Conservation (phyloP, 1,284 basidiomycete genomes). For the Irpex sp. region DNA sequence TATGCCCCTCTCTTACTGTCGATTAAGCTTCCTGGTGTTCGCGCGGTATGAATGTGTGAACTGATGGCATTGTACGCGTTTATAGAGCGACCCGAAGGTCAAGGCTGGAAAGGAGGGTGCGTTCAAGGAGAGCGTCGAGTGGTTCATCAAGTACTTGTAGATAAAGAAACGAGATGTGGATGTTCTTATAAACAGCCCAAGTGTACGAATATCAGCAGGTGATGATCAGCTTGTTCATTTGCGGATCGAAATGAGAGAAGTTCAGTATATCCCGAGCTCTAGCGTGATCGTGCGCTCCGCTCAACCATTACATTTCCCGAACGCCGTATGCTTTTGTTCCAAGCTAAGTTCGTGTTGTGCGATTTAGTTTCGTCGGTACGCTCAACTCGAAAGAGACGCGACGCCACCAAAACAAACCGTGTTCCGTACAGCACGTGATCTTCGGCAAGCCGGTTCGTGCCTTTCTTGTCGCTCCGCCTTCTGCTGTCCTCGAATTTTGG, state of each 20-base stretch:
- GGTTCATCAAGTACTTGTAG: slow-evolving; percentile 24
- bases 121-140: slow-evolving; percentile 28
- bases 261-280: no score
- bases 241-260: background rate
- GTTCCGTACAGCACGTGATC: background rate
- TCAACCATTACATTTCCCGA: no score
- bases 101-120: slow-evolving; percentile 30
- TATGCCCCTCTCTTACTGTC: background rate
- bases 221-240: background rate
- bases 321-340: no score
- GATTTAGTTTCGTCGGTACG: no score
- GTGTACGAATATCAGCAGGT: background rate
- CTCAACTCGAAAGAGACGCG: background rate
- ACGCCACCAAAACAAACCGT: background rate
- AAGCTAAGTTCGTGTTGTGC: no score
- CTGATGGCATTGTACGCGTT: background rate
- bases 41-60: background rate
- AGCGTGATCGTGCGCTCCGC: no score
- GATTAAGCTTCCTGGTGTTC: background rate
- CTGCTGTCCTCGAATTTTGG: background rate
- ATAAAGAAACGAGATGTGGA: background rate
- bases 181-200: background rate
- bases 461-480: background rate
- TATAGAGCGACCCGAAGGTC: slow-evolving; percentile 27
- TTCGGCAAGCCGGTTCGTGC: background rate